phyloP scores from a whole-genome alignment of 352 stramenopile genomes.

The Thalassiosira mediterranea region DNA sequence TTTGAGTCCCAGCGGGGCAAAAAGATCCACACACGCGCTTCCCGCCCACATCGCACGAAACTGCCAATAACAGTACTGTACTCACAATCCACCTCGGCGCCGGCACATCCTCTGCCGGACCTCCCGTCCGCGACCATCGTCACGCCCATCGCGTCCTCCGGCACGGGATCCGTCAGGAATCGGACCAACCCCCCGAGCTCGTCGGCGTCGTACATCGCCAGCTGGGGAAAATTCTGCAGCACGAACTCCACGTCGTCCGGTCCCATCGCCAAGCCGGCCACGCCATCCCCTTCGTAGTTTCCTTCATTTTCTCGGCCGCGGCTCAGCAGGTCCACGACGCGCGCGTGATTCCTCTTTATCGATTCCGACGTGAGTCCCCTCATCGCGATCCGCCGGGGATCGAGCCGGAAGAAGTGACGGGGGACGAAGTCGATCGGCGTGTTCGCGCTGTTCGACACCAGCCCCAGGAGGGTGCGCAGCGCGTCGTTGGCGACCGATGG shows the following conservation, averaged over 20 bases:
- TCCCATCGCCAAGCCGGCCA: slow-evolving; percentile 22
- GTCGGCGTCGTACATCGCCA: slow-evolving; percentile 53
- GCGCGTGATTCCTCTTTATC: slow-evolving; percentile 32
- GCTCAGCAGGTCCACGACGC: slow-evolving; percentile 25
- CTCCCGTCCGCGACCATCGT: slow-evolving; percentile 24
- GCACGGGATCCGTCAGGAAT: slow-evolving; percentile 52
- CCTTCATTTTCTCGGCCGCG: neutral
- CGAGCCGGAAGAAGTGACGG: slow-evolving; percentile 46
- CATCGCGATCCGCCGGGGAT: slow-evolving; percentile 24
- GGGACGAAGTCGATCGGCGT: slow-evolving; percentile 21
- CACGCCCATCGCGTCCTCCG: slow-evolving; percentile 2
- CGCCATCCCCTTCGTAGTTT: neutral
- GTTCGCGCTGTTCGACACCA: slow-evolving; percentile 16
- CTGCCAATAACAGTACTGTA: no score
- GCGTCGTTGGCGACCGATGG: slow-evolving; percentile 22
- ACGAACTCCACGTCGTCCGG: slow-evolving; percentile 35
- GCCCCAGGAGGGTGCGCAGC: slow-evolving; percentile 13
- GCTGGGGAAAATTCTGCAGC: slow-evolving; percentile 51
- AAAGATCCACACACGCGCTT: no score
- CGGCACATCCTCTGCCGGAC: slow-evolving; percentile 3
- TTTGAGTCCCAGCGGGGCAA: no score
- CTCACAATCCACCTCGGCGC: slow-evolving; percentile 52
- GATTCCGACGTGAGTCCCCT: slow-evolving; percentile 27
- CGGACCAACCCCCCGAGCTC: slow-evolving; percentile 50
- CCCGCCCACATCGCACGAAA: no score